Evolutionary conservation across 2,329 filamentous ascomycete species (phyloP).

Genomic region (Laburnicola sp.): DNA sequence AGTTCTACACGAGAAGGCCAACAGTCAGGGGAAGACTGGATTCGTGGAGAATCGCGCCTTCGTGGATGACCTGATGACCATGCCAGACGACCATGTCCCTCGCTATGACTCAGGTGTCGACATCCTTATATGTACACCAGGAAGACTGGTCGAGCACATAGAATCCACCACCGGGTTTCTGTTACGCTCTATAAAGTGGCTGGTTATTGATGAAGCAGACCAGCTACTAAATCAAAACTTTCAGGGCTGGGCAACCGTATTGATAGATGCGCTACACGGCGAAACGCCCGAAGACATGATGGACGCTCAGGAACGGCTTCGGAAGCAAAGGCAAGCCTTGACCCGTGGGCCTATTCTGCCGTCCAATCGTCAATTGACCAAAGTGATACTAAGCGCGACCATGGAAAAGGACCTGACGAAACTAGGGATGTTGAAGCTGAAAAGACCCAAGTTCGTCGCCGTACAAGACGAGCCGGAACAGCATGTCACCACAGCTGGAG

Average conservation of each 20-base stretch:
- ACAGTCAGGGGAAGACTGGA: conserved; percentile 33
- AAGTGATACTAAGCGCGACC: conserved; percentile 87
- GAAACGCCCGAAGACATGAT: conserved; percentile 53
- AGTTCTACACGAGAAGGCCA: conserved; percentile 48
- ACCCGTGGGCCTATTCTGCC: conserved; percentile 38
- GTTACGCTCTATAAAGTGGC: conserved; percentile 77
- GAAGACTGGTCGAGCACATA: conserved; percentile 87
- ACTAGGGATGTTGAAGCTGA: conserved; percentile 71
- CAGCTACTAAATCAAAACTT: conserved; percentile 89
- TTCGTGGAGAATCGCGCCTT: conserved; percentile 43
- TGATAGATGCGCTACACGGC: conserved; percentile 62
- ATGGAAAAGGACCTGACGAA: conserved; percentile 87
- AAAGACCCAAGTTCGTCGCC: conserved; percentile 73
- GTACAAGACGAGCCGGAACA: conserved; percentile 60
- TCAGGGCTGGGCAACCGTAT: conserved; percentile 81
- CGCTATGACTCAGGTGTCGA: conserved; percentile 74
- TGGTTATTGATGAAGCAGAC: conserved; percentile 92
- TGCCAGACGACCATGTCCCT: conserved; percentile 65
- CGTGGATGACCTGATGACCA: conserved; percentile 43
- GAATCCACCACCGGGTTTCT: conserved; percentile 80
- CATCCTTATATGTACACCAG: conserved; percentile 87
- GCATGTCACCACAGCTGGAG: conserved; percentile 29
- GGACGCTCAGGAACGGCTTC: conserved; percentile 57
- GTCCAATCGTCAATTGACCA: conserved; percentile 60
- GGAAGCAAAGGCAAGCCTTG: conserved; percentile 45